Conservation (phyloP, 2,329 filamentous ascomycete species). For the Exophiala lecanii-corni region DNA sequence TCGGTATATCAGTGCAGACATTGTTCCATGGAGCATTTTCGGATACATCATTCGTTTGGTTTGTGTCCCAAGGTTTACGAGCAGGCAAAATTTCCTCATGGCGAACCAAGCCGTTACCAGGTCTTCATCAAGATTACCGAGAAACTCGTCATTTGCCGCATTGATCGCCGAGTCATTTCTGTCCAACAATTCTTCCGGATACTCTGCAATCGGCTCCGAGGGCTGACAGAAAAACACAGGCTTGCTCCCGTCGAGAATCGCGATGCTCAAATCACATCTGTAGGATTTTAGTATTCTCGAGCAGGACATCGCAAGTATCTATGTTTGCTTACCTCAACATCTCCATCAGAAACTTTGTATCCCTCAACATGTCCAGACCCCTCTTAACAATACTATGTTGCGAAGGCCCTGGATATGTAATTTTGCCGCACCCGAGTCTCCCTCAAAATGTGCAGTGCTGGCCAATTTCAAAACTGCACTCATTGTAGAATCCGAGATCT, state of each 20-base stretch:
- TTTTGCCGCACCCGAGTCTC: constrained; percentile 29
- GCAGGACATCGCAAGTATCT: neutral
- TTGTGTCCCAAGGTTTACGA: constrained; percentile 29
- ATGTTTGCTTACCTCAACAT: constrained; percentile 29
- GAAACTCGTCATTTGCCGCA: constrained; percentile 8
- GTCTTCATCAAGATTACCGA: constrained; percentile 20
- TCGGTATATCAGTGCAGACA: constrained; percentile 40
- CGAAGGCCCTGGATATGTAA: no score
- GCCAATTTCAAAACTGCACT: constrained; percentile 33
- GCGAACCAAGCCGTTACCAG: constrained; percentile 27
- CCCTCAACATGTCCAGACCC: constrained; percentile 30
- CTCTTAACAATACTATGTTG: constrained; percentile 37
- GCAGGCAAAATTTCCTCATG: constrained; percentile 27
- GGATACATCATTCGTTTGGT: constrained; percentile 23
- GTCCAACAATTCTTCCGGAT: constrained; percentile 20
- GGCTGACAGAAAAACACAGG: constrained; percentile 29
- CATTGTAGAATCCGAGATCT: constrained; percentile 31
- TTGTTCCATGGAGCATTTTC: constrained; percentile 29
- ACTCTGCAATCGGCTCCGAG: constrained; percentile 25
- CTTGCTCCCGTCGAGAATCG: constrained; percentile 23
- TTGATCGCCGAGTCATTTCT: constrained; percentile 1
- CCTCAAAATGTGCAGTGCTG: constrained; percentile 28
- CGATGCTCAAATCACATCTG: constrained; percentile 30
- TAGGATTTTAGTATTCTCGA: constrained; percentile 4
- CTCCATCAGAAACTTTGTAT: constrained; percentile 37